Percentiles rank a stretch among this genome's conserved stretches.
Conservation (phyloP, 495 filamentous ascomycete species). For the Terfezia boudieri region DNA sequence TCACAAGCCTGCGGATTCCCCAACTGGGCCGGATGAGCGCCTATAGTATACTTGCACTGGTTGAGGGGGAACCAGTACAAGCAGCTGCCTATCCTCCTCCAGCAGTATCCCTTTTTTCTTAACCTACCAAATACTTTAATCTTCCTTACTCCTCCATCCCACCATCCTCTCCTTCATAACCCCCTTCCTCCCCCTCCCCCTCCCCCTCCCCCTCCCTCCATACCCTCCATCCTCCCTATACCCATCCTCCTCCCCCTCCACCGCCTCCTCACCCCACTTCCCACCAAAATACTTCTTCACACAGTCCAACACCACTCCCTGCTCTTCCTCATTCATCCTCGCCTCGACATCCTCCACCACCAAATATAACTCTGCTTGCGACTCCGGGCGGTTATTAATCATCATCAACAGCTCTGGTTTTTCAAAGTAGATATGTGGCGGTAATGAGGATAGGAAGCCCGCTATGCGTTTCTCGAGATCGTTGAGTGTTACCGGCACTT, state of each 20-base stretch:
- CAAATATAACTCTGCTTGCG: slow-evolving; percentile 23
- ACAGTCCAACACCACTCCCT: slow-evolving; percentile 21
- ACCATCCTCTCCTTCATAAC: too few relatives aligned
- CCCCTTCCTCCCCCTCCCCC: too few relatives aligned
- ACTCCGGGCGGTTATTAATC: slow-evolving; percentile 30
- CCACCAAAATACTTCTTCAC: not conserved
- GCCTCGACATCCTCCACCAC: slow-evolving; percentile 30
- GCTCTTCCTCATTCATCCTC: slow-evolving; percentile 22
- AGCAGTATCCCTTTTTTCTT: too few relatives aligned
- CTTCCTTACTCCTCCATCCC: too few relatives aligned
- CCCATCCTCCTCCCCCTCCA: not conserved
- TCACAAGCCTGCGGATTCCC: not conserved
- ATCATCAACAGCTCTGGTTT: slow-evolving; percentile 46
- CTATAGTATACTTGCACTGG: too few relatives aligned
- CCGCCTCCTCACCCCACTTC: not conserved
- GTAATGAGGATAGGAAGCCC: too few relatives aligned
- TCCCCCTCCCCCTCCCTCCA: too few relatives aligned
- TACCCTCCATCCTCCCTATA: not conserved
- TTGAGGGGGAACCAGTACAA: too few relatives aligned
- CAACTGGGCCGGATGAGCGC: not conserved
- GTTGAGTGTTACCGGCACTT: too few relatives aligned
- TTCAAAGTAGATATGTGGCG: not conserved
- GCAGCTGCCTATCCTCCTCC: too few relatives aligned
- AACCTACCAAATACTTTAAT: too few relatives aligned
- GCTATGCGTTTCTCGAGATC: too few relatives aligned